These are phyloP conservation scores for Penicillium dipodomyicola DNA, from an alignment of 495 filamentous ascomycete species.

Conservation along the genomic window DNA sequence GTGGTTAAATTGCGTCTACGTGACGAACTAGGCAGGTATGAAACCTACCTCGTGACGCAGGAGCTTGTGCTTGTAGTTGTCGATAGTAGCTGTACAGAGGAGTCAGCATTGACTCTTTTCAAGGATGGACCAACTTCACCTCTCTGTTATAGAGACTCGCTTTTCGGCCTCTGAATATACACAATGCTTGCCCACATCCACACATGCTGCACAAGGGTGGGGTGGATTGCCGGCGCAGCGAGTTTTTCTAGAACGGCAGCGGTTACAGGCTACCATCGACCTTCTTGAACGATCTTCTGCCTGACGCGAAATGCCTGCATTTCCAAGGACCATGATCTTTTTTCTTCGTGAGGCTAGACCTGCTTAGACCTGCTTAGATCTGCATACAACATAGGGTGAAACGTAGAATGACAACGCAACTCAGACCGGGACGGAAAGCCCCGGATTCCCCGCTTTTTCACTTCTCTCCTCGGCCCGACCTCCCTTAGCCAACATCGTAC, in stretches of 20 bases:
- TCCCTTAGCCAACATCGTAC: neutral
- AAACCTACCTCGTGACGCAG: constrained; percentile 13
- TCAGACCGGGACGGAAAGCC: neutral
- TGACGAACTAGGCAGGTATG: neutral
- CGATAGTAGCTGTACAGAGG: constrained; percentile 29
- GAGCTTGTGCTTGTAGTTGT: constrained; percentile 32
- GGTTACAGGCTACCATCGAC: constrained; percentile 41
- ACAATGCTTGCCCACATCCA: constrained; percentile 31
- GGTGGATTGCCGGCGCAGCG: constrained; percentile 40
- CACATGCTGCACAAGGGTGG: constrained; percentile 35
- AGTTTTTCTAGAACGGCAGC: constrained; percentile 37
- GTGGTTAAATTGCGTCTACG: neutral
- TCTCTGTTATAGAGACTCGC: constrained; percentile 36
- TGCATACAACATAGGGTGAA: neutral
- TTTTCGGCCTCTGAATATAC: constrained; percentile 42
- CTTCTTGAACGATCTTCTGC: constrained; percentile 26
- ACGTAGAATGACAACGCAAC: neutral
- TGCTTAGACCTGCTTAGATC: neutral
- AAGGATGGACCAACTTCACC: constrained; percentile 17
- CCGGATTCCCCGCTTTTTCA: neutral
- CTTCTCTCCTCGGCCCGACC: neutral
- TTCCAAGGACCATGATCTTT: constrained; percentile 25
- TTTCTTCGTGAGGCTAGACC: neutral
- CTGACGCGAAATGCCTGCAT: constrained; percentile 21
- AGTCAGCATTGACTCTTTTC: constrained; percentile 9